Conservation (phyloP, 1,284 basidiomycete species). For the Rhizopogon hawkerae region DNA sequence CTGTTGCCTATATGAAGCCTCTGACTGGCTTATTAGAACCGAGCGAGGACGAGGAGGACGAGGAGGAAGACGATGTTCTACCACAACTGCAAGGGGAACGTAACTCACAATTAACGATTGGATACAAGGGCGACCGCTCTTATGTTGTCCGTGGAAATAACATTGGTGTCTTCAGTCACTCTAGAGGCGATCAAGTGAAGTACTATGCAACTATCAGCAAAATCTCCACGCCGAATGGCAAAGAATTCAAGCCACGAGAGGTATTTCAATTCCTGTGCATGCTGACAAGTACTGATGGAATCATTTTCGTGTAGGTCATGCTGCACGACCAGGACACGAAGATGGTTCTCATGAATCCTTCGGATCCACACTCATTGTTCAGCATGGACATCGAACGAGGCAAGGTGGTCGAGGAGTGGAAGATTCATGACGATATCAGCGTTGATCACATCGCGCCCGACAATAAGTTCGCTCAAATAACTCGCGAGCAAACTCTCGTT, state of each 20-base stretch:
- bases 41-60: conserved; percentile 50
- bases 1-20: conserved; percentile 4
- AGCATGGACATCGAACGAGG: conserved; percentile 92
- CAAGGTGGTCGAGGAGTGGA: conserved; percentile 99
- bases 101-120: conserved; percentile 90
- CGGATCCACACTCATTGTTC: conserved; percentile 80
- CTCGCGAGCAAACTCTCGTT: conserved; percentile 87
- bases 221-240: conserved; percentile 75
- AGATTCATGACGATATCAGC: conserved; percentile 81
- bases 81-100: conserved; percentile 47
- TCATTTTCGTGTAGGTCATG: conserved; percentile 64
- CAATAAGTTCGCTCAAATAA: conserved; percentile 93
- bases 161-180: conserved; percentile 95
- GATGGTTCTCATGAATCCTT: conserved; percentile 90
- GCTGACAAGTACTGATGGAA: conserved; percentile 10
- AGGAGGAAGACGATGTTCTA: conserved; percentile 34
- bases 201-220: conserved; percentile 88
- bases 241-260: conserved; percentile 80
- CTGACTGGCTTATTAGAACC: conserved; percentile 26
- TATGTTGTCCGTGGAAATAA: conserved; percentile 94
- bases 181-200: conserved; percentile 71
- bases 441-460: conserved; percentile 90
- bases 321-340: conserved; percentile 94
- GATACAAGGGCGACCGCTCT: conserved; percentile 93
- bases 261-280: conserved; percentile 34